Evolutionary conservation across 179 eudicot species (phyloP), one percentile per base, ranked within the genome.

Genomic region (Beta corolliflora): DNA sequence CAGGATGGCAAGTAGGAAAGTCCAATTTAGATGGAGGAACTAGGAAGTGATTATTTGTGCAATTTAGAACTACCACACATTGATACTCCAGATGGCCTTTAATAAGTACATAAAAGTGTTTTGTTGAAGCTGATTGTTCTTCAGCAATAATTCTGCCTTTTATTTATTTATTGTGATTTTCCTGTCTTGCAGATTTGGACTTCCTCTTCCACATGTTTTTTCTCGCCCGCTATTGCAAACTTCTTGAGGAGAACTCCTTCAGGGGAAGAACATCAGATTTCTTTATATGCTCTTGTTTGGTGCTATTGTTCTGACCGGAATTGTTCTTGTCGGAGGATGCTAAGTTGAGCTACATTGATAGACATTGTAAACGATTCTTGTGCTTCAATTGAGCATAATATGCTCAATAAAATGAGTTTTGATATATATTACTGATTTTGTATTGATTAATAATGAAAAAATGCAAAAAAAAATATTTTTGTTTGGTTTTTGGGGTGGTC

Each of bases 201-300:
- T 96, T 96, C 77, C 93, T 96, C 76, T 96, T 96, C 84, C 99
- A 92, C 91, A 96, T 96, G 99, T 96, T 96, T 90, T 96, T 96
- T 82, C 94, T 96, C 14, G 98, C 97, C 63, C 91, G 97, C 36
- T 95, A 94, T 89, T 95, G 99, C 87, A 94, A 92, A 85, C 99
- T 94, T 89, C 98, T 96, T 58, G 99, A 96, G 86, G 99, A 96
- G 84, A 94, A 96, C 77, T 90, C 99, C 45, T 96, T 96, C 83
- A 86, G 99, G 80, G 96, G 98, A 73, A 92, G 98, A 86, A 94
- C 99, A 13, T 98, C 99, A 7, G 99, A 96, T 91, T 96, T 96
- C 91, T 94, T 95, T 96, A 92, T 78, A 96, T 96, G 99, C 91
- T 96, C 77, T 86, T 96, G 78, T 94, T 96, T 81, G 99, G 99